These are phyloP conservation scores for Avena sativa DNA, from an alignment of 176 grass and related monocot genomes.

Conservation along the genomic window DNA sequence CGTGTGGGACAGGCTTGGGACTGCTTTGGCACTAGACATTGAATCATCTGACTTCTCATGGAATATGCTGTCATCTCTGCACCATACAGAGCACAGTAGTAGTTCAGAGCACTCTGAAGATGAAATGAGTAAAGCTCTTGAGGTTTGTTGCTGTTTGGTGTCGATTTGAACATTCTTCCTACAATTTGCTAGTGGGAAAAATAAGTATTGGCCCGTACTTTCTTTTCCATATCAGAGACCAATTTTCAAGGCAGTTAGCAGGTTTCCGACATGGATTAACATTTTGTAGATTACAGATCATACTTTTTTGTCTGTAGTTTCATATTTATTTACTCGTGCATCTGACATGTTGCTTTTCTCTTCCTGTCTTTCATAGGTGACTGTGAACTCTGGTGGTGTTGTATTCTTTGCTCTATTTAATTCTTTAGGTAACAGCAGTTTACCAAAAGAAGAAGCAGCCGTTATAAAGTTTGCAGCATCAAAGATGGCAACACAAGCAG, in stretches of 20 bases:
- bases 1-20: constrained; percentile 92
- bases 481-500: constrained; percentile 93
- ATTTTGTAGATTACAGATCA: constrained; percentile 18
- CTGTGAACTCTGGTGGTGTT: constrained; percentile 95
- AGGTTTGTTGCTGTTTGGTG: constrained; percentile 62
- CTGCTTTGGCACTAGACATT: constrained; percentile 65
- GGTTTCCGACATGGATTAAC: not conserved
- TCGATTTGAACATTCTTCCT: constrained; percentile 34
- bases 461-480: constrained; percentile 93
- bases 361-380: constrained; percentile 54
- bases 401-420: constrained; percentile 95
- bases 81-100: constrained; percentile 89
- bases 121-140: constrained; percentile 80
- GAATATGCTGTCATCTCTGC: constrained; percentile 77
- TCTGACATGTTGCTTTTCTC: constrained; percentile 28
- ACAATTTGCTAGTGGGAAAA: constrained; percentile 16
- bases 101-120: constrained; percentile 84
- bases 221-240: constrained; percentile 9
- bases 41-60: constrained; percentile 82
- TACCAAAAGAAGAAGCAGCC: constrained; percentile 70
- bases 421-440: constrained; percentile 43
- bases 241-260: not conserved
- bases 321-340: not conserved
- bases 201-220: constrained; percentile 9
- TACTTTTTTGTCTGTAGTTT: not conserved